A percentile compares a stretch with the other conserved stretches of the same genome.
These are phyloP conservation scores for Cryphonectria parasitica DNA, from an alignment of 2,329 filamentous ascomycete genomes.

Conservation along the genomic window DNA sequence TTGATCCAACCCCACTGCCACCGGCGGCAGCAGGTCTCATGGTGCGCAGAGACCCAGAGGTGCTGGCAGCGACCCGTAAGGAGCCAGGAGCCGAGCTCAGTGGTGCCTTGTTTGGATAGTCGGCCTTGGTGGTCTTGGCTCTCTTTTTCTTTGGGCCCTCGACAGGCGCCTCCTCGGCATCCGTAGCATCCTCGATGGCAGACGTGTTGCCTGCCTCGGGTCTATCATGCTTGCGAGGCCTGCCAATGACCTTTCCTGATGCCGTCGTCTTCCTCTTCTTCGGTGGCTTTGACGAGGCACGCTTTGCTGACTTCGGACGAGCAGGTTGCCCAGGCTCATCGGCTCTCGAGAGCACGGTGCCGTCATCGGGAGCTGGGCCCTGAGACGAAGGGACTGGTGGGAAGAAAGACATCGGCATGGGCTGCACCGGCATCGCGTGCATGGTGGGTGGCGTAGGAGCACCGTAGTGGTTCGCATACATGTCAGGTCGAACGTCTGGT, in stretches of 20 bases:
- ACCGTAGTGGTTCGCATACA: constrained; percentile 9
- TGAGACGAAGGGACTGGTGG: constrained; percentile 32
- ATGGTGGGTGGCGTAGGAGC: constrained; percentile 29
- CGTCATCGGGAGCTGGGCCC: constrained; percentile 29
- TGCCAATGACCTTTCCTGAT: constrained; percentile 59
- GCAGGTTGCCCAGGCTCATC: constrained; percentile 35
- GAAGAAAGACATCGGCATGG: constrained; percentile 24
- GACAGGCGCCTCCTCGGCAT: constrained; percentile 60
- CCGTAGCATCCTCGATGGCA: constrained; percentile 68
- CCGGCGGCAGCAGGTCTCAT: constrained; percentile 70
- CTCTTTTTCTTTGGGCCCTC: constrained; percentile 69
- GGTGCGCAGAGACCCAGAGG: constrained; percentile 82
- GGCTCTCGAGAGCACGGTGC: constrained; percentile 33
- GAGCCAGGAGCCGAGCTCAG: constrained; percentile 79
- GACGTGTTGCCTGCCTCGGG: constrained; percentile 68
- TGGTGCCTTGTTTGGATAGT: constrained; percentile 55
- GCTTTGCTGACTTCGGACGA: constrained; percentile 47
- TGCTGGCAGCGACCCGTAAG: constrained; percentile 87
- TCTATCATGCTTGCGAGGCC: constrained; percentile 57
- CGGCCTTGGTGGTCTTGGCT: constrained; percentile 76
- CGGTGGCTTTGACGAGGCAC: constrained; percentile 65
- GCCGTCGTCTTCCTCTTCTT: constrained; percentile 41
- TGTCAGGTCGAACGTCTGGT: constrained; percentile 25
- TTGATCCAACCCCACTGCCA: constrained; percentile 44
- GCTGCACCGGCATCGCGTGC: constrained; percentile 6